Evolutionary conservation across 2,329 filamentous ascomycete genomes (phyloP), one percentile per base, ranked within the genome.

Genomic region (Diaporthe sp.): DNA sequence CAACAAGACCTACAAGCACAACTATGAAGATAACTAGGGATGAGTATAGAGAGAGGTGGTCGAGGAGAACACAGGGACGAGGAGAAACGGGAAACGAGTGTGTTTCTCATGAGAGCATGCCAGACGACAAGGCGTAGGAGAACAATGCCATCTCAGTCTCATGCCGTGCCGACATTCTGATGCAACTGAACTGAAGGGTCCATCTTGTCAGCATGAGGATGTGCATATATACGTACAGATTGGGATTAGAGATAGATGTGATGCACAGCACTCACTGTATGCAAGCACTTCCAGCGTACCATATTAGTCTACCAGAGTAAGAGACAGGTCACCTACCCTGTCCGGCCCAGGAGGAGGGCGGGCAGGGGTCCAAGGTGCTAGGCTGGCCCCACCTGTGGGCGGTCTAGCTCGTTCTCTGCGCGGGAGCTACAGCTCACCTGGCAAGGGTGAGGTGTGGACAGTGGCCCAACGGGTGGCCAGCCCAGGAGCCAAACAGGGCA

Each of bases 1-100:
- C 40, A 71, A 38, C 22, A 52, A 52, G 30, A 47, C 69, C 57
- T 72, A 72, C 47, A 54, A 52, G 69, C 45, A 72, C 28, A 12
- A 61, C 30, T 52, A 64, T 42, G 22, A 40, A 50, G 50, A n/a
- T 17, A 28, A 33, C 22, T 12, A 35, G 57, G 19, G 17, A 17
- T 15, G 8, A 28, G 30, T 54, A 25, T 45, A 55, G 50, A 30
- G 25, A n/a, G 54, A n/a, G 54, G 4, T 15, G 22, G 45, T 8
- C 45, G 15, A 13, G 19, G 35, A 35, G 13, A 38, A 38, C 8
- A 30, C 22, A 22, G 35, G 35, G 19, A 33, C 19, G 15, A 25
- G 58, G 58, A 13, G n/a, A 19, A 28, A 30, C 17, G 58, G 58
- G 40, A 19, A 28, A 64, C 25, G 38, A 64, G 17, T 8, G 17